Percentiles rank a stretch among this genome's conserved stretches.
Evolutionary conservation across 805 yeast species (phyloP).

Genomic region (Babjeviella inositovora): DNA sequence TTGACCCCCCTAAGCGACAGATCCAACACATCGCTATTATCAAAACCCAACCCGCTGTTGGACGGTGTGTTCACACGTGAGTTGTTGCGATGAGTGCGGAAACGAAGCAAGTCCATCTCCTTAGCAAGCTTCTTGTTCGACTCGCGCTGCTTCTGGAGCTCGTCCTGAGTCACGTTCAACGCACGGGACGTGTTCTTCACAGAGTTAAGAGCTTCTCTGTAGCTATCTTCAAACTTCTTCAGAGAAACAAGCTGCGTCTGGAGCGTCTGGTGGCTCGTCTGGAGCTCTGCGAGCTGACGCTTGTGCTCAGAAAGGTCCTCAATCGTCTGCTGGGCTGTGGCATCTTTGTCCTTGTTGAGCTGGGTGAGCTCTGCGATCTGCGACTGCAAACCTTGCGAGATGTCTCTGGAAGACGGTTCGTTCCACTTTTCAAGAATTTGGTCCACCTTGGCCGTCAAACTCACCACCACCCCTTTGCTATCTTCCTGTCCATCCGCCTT

Average conservation of each 20-base stretch:
- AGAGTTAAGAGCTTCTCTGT: slow-evolving; percentile 54
- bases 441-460: slow-evolving; percentile 5
- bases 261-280: not conserved
- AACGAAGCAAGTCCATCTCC: slow-evolving; percentile 61
- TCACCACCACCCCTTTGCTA: slow-evolving; percentile 2
- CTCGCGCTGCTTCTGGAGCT: slow-evolving; percentile 43
- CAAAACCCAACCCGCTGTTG: slow-evolving; percentile 2
- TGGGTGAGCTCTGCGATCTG: too few relatives aligned
- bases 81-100: too few relatives aligned
- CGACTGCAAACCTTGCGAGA: too few relatives aligned
- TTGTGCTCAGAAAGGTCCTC: too few relatives aligned
- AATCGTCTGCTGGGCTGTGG: too few relatives aligned
- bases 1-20: too few relatives aligned
- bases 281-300: too few relatives aligned
- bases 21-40: slow-evolving; percentile 3
- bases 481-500: slow-evolving; percentile 17
- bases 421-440: slow-evolving; percentile 5
- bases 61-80: too few relatives aligned
- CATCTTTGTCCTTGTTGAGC: too few relatives aligned
- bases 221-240: slow-evolving; percentile 39
- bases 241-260: slow-evolving; percentile 10
- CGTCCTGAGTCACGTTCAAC: slow-evolving; percentile 56
- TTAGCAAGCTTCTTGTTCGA: slow-evolving; percentile 34
- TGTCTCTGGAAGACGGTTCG: slow-evolving; percentile 1
- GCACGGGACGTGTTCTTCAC: slow-evolving; percentile 67